Percentiles rank a stretch among this genome's conserved stretches.
phyloP scores from a whole-genome alignment of 2,329 filamentous ascomycete species.

The Ambrosiella xylebori region DNA sequence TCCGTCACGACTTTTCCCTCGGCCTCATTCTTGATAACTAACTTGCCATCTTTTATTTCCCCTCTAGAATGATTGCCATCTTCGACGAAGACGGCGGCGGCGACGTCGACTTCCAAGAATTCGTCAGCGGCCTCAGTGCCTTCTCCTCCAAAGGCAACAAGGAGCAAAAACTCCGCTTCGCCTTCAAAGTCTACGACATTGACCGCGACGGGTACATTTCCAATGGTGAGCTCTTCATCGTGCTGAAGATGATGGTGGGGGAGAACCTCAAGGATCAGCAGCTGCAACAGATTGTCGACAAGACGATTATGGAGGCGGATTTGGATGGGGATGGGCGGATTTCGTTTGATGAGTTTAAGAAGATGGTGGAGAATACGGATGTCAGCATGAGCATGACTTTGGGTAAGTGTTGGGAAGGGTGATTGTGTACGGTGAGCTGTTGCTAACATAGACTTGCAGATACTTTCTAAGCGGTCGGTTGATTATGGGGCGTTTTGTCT shows the following conservation, averaged over 20 bases:
- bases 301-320: conserved; percentile 99
- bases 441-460: conserved; percentile 5
- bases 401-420: conserved; percentile 26
- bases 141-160: conserved; percentile 98
- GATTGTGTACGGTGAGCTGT: neutral
- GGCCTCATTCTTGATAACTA: neutral
- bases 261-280: conserved; percentile 98
- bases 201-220: conserved; percentile 97
- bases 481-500: neutral
- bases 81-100: conserved; percentile 97
- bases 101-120: conserved; percentile 97
- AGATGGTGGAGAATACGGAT: conserved; percentile 95
- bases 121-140: conserved; percentile 83
- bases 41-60: neutral
- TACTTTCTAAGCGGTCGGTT: conserved; percentile 4
- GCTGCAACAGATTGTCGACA: conserved; percentile 97
- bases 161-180: conserved; percentile 93
- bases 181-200: conserved; percentile 99
- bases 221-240: conserved; percentile 97
- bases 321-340: conserved; percentile 93
- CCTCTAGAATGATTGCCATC: conserved; percentile 81
- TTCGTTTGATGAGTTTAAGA: conserved; percentile 95
- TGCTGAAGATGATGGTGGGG: conserved; percentile 99
- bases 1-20: neutral
- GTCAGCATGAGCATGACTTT: conserved; percentile 60